Conservation (phyloP, 441 rosid genomes). For the Croton setiger region DNA sequence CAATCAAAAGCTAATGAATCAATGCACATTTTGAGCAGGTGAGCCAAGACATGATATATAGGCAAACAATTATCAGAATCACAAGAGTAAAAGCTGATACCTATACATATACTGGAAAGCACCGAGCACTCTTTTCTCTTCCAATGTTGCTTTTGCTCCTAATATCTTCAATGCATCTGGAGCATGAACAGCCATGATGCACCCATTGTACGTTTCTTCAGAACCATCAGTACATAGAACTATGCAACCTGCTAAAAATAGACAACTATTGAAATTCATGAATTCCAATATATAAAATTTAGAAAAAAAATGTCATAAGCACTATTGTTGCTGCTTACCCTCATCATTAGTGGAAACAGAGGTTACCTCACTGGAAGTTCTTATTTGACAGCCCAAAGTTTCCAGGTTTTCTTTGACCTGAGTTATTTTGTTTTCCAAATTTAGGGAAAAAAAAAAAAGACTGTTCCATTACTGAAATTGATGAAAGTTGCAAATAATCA, state of each 20-base stretch:
- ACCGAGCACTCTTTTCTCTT: conserved; percentile 75
- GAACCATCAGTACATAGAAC: conserved; percentile 48
- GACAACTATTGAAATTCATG: background rate
- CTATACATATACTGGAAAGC: conserved; percentile 82
- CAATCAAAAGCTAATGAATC: conserved; percentile 19
- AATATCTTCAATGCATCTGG: conserved; percentile 71
- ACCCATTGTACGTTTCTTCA: conserved; percentile 41
- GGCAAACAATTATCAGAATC: background rate
- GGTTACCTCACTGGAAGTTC: conserved; percentile 47
- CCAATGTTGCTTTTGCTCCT: conserved; percentile 64
- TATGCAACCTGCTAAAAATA: conserved; percentile 36
- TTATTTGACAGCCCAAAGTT: conserved; percentile 59
- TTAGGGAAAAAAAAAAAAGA: background rate
- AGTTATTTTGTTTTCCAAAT: background rate
- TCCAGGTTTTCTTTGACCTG: conserved; percentile 69
- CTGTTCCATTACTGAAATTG: background rate
- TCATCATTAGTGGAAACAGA: conserved; percentile 42
- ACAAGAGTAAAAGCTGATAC: conserved; percentile 27
- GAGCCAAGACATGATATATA: background rate
- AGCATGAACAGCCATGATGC: conserved; percentile 68
- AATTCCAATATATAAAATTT: background rate
- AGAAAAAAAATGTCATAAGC: background rate
- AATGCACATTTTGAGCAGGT: conserved; percentile 6
- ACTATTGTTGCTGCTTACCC: conserved; percentile 30
- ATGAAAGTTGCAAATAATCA: background rate